Base-by-base conservation (phyloP, 1,284 basidiomycete species). In the Meripilus lineatus region DNA sequence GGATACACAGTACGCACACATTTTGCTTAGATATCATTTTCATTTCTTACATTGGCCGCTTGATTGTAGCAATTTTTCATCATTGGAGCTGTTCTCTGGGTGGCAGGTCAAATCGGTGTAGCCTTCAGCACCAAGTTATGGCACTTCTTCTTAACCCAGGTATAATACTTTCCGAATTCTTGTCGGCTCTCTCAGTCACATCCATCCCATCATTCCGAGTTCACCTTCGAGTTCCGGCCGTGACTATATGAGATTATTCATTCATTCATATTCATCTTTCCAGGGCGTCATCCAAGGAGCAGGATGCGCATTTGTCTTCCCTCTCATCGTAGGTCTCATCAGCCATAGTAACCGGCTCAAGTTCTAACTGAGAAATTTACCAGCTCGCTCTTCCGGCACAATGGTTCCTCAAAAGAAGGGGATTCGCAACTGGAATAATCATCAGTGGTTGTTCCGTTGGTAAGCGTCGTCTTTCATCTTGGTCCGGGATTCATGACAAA, bases 141-240 rank as follows among this genome's bases (percentile, higher is more conserved):
- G 58, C 55, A 57, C 6, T 59, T 57, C 48, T 56, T 59, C 47
- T 39, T 59, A 14, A 55, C 51, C 3, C 56, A 57, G 49, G 57
- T 57, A 28, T 21, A 45, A 23, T 20, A n/a, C 3, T 15, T 10
- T 30, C 15, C 8, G 5, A 21, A n/a, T 3, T 11, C 4, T 21
- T 15, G 22, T 40, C 4, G 22, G 21, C 13, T 30, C 24, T 26
- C 11, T 21, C 11, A 5, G 18, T 18, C 28, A 30, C 28, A n/a
- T n/a, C n/a, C n/a, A n/a, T n/a, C n/a, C n/a, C n/a, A n/a, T n/a
- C n/a, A n/a, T n/a, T n/a, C n/a, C n/a, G n/a, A n/a, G n/a, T n/a
- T n/a, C n/a, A n/a, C n/a, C 8, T 22, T 33, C 23, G n/a, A 44
- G 18, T 6, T 7, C 15, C 22, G 24, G 24, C 15, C 14, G 3